A percentile compares a stretch with the other conserved stretches of the same genome.
Conservation (phyloP, 352 stramenopile species). For the Phytopythium oedochilum region DNA sequence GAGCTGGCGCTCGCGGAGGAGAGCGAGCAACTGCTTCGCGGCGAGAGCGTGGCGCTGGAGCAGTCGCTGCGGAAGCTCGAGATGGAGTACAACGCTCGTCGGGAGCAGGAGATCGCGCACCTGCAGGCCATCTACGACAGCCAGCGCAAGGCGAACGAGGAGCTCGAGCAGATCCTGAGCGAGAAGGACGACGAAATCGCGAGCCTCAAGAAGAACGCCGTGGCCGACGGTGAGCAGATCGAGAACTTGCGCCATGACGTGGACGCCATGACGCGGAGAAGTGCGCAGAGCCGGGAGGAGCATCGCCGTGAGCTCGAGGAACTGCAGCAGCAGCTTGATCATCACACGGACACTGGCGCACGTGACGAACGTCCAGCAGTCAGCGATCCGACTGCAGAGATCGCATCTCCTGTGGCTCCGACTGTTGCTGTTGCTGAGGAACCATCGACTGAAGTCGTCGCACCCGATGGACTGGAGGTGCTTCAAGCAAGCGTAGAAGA, state of each 20-base stretch:
- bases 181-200: conserved; percentile 40
- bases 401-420: conserved; percentile 6
- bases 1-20: conserved; percentile 24
- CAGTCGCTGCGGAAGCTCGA: conserved; percentile 32
- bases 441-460: neutral
- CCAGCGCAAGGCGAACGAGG: conserved; percentile 34
- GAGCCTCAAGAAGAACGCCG: conserved; percentile 24
- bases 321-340: conserved; percentile 11
- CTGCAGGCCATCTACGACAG: conserved; percentile 24
- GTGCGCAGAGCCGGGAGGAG: conserved; percentile 18
- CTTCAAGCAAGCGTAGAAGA: conserved; percentile 11
- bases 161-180: conserved; percentile 35
- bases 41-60: conserved; percentile 28
- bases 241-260: conserved; percentile 20
- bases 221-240: conserved; percentile 24
- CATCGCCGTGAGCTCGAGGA: conserved; percentile 20
- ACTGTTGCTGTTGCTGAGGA: conserved; percentile 10
- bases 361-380: conserved; percentile 1
- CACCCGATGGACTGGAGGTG: neutral
- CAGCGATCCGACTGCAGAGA: neutral
- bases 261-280: conserved; percentile 14
- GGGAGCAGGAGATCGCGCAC: conserved; percentile 33
- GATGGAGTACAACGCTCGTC: conserved; percentile 16
- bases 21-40: conserved; percentile 23
- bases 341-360: conserved; percentile 5